Evolutionary conservation across 768 basidiomycete species (phyloP).

Genomic region (Sporobolomyces roseus): DNA sequence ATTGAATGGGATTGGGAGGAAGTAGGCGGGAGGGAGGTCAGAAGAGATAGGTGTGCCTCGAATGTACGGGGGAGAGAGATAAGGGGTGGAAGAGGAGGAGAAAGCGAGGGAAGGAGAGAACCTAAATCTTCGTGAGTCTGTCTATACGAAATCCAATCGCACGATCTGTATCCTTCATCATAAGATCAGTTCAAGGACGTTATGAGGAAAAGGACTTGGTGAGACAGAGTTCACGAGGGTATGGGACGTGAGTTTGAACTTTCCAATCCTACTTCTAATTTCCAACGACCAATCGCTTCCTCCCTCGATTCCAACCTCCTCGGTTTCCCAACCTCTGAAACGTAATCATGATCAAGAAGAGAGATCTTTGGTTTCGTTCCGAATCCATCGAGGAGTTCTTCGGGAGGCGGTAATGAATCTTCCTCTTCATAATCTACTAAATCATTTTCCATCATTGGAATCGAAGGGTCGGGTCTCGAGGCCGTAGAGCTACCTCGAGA

Average conservation of each 20-base stretch:
- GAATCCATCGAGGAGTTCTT: background rate
- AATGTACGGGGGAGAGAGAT: background rate
- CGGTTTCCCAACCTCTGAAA: background rate
- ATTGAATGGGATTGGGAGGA: background rate
- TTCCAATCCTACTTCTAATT: background rate
- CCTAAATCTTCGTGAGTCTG: background rate
- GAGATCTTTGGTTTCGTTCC: too few relatives aligned
- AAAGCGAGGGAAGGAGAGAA: background rate
- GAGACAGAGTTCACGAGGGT: background rate
- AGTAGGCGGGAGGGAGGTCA: background rate
- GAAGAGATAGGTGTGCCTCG: background rate
- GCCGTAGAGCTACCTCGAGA: too few relatives aligned
- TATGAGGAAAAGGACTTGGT: too few relatives aligned
- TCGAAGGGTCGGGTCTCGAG: too few relatives aligned
- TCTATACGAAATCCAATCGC: background rate
- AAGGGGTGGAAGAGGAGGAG: background rate
- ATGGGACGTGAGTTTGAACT: background rate
- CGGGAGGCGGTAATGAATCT: background rate
- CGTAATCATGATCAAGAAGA: too few relatives aligned
- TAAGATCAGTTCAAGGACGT: background rate
- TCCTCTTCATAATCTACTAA: background rate
- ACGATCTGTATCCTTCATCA: background rate
- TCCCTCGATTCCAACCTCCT: background rate
- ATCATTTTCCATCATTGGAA: background rate
- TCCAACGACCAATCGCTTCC: background rate